Conservation (phyloP, 345 rosid genomes). For the Corchorus capsularis region DNA sequence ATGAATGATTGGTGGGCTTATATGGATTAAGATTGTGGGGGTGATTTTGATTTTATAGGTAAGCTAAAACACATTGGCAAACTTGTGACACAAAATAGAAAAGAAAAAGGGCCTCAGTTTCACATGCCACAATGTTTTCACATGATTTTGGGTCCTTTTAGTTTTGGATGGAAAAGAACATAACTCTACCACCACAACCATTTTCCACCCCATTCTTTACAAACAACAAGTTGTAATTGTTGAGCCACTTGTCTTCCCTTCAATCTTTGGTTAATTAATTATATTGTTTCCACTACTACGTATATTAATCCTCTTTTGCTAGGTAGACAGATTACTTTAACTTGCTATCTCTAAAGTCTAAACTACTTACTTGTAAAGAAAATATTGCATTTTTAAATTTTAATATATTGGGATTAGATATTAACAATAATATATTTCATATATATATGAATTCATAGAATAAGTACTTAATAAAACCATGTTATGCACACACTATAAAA, state of each 20-base stretch:
- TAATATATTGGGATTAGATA: too few species aligned
- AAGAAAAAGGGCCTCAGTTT: background rate
- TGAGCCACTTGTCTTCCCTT: background rate
- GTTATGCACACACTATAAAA: too few species aligned
- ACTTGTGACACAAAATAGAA: background rate
- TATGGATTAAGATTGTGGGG: conserved; percentile 10
- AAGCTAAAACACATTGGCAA: background rate
- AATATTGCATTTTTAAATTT: too few species aligned
- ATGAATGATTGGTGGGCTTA: conserved; percentile 6
- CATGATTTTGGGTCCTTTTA: conserved; percentile 19
- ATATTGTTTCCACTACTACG: background rate
- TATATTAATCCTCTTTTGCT: too few species aligned
- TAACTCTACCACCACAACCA: conserved; percentile 17
- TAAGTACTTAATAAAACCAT: too few species aligned
- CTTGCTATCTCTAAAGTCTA: too few species aligned
- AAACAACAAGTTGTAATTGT: background rate
- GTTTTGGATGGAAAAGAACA: conserved; percentile 14
- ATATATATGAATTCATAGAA: too few species aligned
- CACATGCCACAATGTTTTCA: conserved; percentile 16
- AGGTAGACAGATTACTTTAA: too few species aligned
- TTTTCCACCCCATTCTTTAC: background rate
- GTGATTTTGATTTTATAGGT: conserved; percentile 18
- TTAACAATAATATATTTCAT: too few species aligned
- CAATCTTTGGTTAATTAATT: background rate
- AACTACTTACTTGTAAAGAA: too few species aligned